A percentile compares a stretch with the other conserved stretches of the same genome.
Evolutionary conservation across 768 basidiomycete genomes (phyloP).

Genomic region (Suillus variegatus): DNA sequence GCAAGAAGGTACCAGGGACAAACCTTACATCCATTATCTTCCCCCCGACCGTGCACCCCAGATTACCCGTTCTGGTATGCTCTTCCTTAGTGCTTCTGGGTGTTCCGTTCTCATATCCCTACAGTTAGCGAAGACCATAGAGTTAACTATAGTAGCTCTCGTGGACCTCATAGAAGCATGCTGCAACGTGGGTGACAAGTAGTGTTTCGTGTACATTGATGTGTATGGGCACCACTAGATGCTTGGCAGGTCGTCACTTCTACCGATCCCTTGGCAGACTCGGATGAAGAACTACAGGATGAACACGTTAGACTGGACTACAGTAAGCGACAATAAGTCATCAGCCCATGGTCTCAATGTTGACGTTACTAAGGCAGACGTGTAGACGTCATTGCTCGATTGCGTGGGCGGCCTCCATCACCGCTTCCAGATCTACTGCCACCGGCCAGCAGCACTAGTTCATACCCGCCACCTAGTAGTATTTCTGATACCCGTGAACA

Average conservation of each 20-base stretch:
- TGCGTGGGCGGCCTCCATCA: slow-evolving; percentile 52
- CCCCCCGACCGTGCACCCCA: slow-evolving; percentile 28
- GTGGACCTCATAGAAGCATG: slow-evolving; percentile 42
- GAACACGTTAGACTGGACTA: slow-evolving; percentile 67
- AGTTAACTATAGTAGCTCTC: slow-evolving; percentile 13
- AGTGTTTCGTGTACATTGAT: slow-evolving; percentile 3
- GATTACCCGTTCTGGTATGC: slow-evolving; percentile 25
- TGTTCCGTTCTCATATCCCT: neutral
- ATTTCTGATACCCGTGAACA: slow-evolving; percentile 30
- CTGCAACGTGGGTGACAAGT: slow-evolving; percentile 40
- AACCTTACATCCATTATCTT: slow-evolving; percentile 36
- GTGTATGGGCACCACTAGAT: slow-evolving; percentile 41
- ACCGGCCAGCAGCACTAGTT: neutral
- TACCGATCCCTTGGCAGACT: slow-evolving; percentile 68
- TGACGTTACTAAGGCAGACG: slow-evolving; percentile 43
- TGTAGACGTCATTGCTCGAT: slow-evolving; percentile 50
- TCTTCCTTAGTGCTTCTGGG: neutral
- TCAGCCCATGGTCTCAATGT: neutral
- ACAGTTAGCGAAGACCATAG: slow-evolving; percentile 21
- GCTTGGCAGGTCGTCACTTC: slow-evolving; percentile 70
- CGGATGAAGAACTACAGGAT: slow-evolving; percentile 70
- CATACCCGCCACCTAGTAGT: slow-evolving; percentile 6
- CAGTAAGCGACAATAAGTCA: slow-evolving; percentile 41
- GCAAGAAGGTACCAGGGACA: slow-evolving; percentile 29
- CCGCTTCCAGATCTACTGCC: slow-evolving; percentile 37